Conservation (phyloP, 2,329 filamentous ascomycete genomes). For the Ophiognomonia clavigignenti-juglandacearum region DNA sequence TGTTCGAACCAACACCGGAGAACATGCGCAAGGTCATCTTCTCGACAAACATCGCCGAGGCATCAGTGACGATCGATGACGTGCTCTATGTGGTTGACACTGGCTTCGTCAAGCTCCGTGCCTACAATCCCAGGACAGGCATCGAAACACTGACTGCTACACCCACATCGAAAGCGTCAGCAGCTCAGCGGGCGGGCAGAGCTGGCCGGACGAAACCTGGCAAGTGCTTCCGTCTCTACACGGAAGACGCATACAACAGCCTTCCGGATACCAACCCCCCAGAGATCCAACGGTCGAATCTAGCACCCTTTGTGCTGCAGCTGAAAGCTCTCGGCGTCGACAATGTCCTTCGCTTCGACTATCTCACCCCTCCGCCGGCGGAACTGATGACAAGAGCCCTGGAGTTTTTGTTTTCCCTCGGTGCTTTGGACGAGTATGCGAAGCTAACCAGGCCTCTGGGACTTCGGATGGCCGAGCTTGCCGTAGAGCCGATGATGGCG, state of each 20-base stretch:
- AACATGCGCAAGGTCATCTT: constrained; percentile 88
- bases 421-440: constrained; percentile 82
- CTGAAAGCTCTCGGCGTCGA: constrained; percentile 94
- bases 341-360: constrained; percentile 88
- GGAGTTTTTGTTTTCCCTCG: constrained; percentile 81
- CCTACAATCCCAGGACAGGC: constrained; percentile 77
- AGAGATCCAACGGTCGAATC: constrained; percentile 87
- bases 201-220: constrained; percentile 85
- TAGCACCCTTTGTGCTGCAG: constrained; percentile 83
- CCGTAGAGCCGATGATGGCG: constrained; percentile 91
- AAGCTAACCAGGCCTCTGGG: constrained; percentile 89
- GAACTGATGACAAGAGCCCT: constrained; percentile 81
- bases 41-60: constrained; percentile 94
- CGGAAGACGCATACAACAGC: constrained; percentile 62
- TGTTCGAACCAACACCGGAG: constrained; percentile 79
- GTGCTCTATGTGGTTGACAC: constrained; percentile 88
- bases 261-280: constrained; percentile 73
- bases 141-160: constrained; percentile 84
- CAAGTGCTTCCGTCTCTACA: constrained; percentile 92
- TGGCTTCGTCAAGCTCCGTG: constrained; percentile 85
- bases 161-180: constrained; percentile 83
- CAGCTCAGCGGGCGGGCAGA: constrained; percentile 84
- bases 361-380: constrained; percentile 78
- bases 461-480: constrained; percentile 84
- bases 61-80: constrained; percentile 88